Evolutionary conservation across 2,329 filamentous ascomycete species (phyloP).

Genomic region (Aspergillus sp.): DNA sequence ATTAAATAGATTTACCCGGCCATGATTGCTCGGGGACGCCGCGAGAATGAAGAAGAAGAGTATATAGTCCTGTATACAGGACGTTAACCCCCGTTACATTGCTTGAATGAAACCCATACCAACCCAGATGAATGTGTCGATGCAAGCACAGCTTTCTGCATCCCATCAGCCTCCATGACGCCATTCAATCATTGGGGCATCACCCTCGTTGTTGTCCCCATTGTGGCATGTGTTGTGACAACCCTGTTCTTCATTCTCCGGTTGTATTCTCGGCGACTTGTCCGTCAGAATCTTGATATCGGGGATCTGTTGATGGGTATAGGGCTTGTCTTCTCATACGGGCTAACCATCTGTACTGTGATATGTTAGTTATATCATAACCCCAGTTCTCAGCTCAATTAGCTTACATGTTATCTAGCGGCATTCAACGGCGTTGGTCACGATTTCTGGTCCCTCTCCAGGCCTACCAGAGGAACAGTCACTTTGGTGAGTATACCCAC

Average conservation of each 20-base stretch:
- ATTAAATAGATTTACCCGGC: no score
- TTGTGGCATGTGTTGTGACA: neutral
- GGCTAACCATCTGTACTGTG: neutral
- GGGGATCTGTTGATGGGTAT: slow-evolving; percentile 10
- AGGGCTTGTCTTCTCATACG: slow-evolving; percentile 10
- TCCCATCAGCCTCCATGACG: no score
- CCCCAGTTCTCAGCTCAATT: neutral
- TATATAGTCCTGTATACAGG: no score
- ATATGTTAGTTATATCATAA: neutral
- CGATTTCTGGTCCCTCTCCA: slow-evolving; percentile 1
- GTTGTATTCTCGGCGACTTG: slow-evolving; percentile 3
- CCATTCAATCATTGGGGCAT: slow-evolving; percentile 6
- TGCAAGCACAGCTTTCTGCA: no score
- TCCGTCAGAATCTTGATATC: neutral
- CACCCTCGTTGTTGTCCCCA: slow-evolving; percentile 7
- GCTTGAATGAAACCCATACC: no score
- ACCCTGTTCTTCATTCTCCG: slow-evolving; percentile 8
- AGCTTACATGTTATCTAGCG: neutral
- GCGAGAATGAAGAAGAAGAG: no score
- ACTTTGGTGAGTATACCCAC: neutral
- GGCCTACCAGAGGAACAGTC: neutral
- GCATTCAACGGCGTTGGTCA: slow-evolving; percentile 10
- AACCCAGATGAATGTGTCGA: no score
- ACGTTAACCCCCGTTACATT: no score
- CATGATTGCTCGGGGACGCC: no score